Conservation (phyloP, 208 protist genomes). For the Herpetomonas muscarum region DNA sequence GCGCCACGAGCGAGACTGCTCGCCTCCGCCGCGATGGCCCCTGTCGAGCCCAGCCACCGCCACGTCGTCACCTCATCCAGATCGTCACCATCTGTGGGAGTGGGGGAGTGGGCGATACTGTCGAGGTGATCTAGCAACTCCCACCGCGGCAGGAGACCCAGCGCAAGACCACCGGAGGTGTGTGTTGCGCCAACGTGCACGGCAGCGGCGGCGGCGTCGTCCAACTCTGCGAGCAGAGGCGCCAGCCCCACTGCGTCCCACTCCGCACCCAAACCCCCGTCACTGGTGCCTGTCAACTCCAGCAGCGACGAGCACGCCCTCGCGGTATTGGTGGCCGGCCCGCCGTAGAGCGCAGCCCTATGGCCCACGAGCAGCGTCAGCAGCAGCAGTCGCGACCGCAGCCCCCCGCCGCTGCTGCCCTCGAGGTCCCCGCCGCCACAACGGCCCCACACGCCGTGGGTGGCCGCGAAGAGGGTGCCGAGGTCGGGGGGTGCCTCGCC, state of each 20-base stretch:
- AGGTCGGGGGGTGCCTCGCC: not conserved
- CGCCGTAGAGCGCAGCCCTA: not conserved
- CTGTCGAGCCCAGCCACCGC: constrained; percentile 53
- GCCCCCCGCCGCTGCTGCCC: no score
- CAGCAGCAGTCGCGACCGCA: no score
- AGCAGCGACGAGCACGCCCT: not conserved
- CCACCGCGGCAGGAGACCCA: constrained; percentile 9
- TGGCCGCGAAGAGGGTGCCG: not conserved
- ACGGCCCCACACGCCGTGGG: no score
- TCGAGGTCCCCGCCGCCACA: no score
- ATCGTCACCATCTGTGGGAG: constrained; percentile 1
- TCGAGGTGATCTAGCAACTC: not conserved
- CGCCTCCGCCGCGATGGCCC: constrained; percentile 23
- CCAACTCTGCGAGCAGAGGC: not conserved
- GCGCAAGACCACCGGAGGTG: no score
- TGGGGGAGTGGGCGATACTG: not conserved
- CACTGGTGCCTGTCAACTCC: not conserved
- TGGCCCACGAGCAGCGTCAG: not conserved
- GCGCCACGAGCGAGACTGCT: not conserved
- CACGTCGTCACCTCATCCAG: constrained; percentile 27
- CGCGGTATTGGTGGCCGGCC: not conserved
- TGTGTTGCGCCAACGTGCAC: constrained; percentile 20
- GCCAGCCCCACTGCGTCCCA: not conserved
- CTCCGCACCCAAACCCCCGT: not conserved
- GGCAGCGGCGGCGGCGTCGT: not conserved